Percentiles rank a stretch among this genome's conserved stretches.
Evolutionary conservation across 1,139 yeast species (phyloP).

Genomic region (Sugiyamaella novakii): DNA sequence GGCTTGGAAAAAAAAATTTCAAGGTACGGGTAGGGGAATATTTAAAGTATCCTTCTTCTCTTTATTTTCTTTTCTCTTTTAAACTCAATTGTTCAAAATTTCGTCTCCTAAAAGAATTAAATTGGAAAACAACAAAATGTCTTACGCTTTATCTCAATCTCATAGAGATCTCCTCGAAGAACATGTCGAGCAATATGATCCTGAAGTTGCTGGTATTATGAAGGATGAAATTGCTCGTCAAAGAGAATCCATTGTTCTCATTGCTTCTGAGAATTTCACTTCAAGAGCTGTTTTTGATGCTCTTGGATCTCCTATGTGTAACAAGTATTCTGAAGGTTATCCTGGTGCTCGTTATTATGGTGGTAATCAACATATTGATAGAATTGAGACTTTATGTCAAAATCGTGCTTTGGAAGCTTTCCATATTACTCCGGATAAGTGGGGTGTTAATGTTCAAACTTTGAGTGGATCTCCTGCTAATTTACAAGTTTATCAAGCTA

Average conservation of each 20-base stretch:
- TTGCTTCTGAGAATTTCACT: slow-evolving; percentile 94
- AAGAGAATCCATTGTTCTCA: slow-evolving; percentile 84
- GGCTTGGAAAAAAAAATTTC: too few species aligned
- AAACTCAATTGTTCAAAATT: slow-evolving; percentile 18
- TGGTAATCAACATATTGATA: slow-evolving; percentile 92
- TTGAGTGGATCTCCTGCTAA: slow-evolving; percentile 96
- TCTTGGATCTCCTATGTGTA: slow-evolving; percentile 94
- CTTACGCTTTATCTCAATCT: slow-evolving; percentile 39
- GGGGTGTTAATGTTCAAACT: slow-evolving; percentile 98
- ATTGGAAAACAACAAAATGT: slow-evolving; percentile 29
- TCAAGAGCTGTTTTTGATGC: slow-evolving; percentile 93
- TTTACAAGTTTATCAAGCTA: slow-evolving; percentile 89
- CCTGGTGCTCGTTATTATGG: slow-evolving; percentile 98
- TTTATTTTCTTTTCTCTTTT: neutral
- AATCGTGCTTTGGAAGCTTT: slow-evolving; percentile 89
- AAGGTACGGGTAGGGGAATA: too few species aligned
- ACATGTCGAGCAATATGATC: slow-evolving; percentile 60
- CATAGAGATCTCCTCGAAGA: slow-evolving; percentile 41
- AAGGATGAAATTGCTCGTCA: slow-evolving; percentile 78
- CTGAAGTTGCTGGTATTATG: slow-evolving; percentile 80
- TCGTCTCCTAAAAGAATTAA: slow-evolving; percentile 23
- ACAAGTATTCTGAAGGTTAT: slow-evolving; percentile 98
- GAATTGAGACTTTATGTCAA: slow-evolving; percentile 87
- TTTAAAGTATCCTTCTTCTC: too few species aligned
- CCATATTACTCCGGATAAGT: slow-evolving; percentile 67